Conservation (phyloP, 2,329 filamentous ascomycete species). For the Penicillium griseofulvum region DNA sequence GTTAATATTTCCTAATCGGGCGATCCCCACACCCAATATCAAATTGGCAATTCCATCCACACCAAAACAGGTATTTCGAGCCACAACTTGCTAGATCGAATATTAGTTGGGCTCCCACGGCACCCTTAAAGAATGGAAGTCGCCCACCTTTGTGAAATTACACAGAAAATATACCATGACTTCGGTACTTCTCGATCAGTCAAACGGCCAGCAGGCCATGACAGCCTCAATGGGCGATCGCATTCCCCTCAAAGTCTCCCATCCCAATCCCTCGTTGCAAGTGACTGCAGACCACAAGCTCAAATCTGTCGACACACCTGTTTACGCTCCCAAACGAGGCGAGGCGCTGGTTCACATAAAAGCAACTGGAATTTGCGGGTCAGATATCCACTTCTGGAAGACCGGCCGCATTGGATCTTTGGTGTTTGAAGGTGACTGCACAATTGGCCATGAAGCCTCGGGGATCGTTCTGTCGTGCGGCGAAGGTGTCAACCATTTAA, state of each 20-base stretch:
- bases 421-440: slow-evolving; percentile 61
- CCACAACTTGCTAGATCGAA: slow-evolving; percentile 1
- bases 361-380: slow-evolving; percentile 65
- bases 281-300: slow-evolving; percentile 61
- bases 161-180: slow-evolving; percentile 10
- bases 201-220: slow-evolving; percentile 1
- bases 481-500: slow-evolving; percentile 53
- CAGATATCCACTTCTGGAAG: slow-evolving; percentile 69
- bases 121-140: background rate
- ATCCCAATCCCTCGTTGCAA: slow-evolving; percentile 56
- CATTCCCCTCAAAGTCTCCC: slow-evolving; percentile 12
- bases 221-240: slow-evolving; percentile 4
- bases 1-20: slow-evolving; percentile 9
- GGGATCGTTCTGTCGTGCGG: slow-evolving; percentile 60
- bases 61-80: background rate
- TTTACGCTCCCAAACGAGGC: slow-evolving; percentile 53
- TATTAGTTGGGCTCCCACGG: background rate
- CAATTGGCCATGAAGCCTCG: slow-evolving; percentile 64
- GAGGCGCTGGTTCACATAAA: slow-evolving; percentile 63
- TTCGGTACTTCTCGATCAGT: slow-evolving; percentile 14
- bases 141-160: background rate
- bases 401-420: slow-evolving; percentile 62
- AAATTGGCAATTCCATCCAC: background rate
- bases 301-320: slow-evolving; percentile 57
- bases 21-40: background rate